Conservation (phyloP, 768 basidiomycete species). For the Kwoniella pini region DNA sequence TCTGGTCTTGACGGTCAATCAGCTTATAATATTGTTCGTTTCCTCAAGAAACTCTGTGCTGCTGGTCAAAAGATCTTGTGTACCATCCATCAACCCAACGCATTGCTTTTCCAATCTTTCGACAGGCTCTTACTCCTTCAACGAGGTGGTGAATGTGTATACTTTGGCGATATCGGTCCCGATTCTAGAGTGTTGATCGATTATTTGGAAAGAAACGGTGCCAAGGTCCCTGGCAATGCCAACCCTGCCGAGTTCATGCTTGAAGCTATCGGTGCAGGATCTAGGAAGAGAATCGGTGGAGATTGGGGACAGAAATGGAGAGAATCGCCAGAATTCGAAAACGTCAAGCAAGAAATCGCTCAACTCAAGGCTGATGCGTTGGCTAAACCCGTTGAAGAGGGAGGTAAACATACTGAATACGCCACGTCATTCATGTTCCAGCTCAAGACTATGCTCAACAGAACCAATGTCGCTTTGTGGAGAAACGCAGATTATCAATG, state of each 20-base stretch:
- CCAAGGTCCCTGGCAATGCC: slow-evolving; percentile 65
- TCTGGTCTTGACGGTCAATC: slow-evolving; percentile 64
- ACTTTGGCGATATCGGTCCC: slow-evolving; percentile 64
- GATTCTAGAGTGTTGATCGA: slow-evolving; percentile 65
- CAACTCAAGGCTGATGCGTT: slow-evolving; percentile 55
- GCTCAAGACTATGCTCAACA: slow-evolving; percentile 63
- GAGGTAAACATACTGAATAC: slow-evolving; percentile 42
- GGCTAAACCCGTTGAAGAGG: slow-evolving; percentile 26
- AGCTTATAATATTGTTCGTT: slow-evolving; percentile 58
- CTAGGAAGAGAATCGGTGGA: slow-evolving; percentile 65
- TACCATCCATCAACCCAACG: slow-evolving; percentile 86
- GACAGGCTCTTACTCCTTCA: slow-evolving; percentile 75
- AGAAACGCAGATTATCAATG: slow-evolving; percentile 82
- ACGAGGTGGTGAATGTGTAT: slow-evolving; percentile 74
- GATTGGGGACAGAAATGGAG: slow-evolving; percentile 89
- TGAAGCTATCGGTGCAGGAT: slow-evolving; percentile 62
- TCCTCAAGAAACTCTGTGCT: slow-evolving; percentile 73
- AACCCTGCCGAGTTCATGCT: slow-evolving; percentile 72
- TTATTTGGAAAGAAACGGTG: slow-evolving; percentile 77
- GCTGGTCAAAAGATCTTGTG: slow-evolving; percentile 87
- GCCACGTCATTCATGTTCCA: slow-evolving; percentile 75
- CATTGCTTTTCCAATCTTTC: slow-evolving; percentile 79
- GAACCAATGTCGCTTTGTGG: slow-evolving; percentile 69
- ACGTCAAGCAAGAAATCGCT: slow-evolving; percentile 57
- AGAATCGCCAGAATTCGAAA: slow-evolving; percentile 65